These are phyloP conservation scores for Ceratocystis eucalypticola DNA, from an alignment of 2,329 filamentous ascomycete species.

Conservation along the genomic window DNA sequence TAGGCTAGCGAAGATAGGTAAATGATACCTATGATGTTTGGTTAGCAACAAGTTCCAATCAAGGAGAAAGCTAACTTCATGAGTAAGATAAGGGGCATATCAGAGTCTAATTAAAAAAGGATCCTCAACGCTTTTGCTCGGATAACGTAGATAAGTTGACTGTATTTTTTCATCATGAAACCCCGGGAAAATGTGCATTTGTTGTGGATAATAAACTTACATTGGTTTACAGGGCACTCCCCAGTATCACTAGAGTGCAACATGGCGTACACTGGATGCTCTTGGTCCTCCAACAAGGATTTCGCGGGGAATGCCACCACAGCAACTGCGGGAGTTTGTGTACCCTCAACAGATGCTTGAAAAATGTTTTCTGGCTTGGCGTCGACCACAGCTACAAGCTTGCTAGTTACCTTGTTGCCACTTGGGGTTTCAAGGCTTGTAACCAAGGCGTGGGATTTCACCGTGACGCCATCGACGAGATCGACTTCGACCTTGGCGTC, in stretches of 20 bases:
- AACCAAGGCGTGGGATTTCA: slow-evolving; percentile 44
- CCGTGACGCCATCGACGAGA: slow-evolving; percentile 27
- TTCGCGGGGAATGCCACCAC: slow-evolving; percentile 52
- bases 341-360: slow-evolving; percentile 56
- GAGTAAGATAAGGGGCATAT: slow-evolving; percentile 34
- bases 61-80: slow-evolving; percentile 13
- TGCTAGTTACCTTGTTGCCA: slow-evolving; percentile 11
- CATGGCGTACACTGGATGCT: slow-evolving; percentile 44
- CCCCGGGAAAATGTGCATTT: slow-evolving; percentile 25
- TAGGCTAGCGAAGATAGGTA: slow-evolving; percentile 31
- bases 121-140: slow-evolving; percentile 80
- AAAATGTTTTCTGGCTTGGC: slow-evolving; percentile 55
- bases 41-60: slow-evolving; percentile 26
- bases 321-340: slow-evolving; percentile 59
- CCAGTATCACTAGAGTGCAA: slow-evolving; percentile 82
- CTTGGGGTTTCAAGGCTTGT: slow-evolving; percentile 23
- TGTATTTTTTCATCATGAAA: slow-evolving; percentile 66
- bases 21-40: slow-evolving; percentile 22
- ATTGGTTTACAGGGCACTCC: slow-evolving; percentile 76
- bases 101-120: slow-evolving; percentile 57
- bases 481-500: slow-evolving; percentile 20
- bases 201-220: slow-evolving; percentile 47
- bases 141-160: slow-evolving; percentile 99
- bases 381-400: slow-evolving; percentile 53
- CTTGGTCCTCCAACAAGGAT: slow-evolving; percentile 29